These are phyloP conservation scores for Tolypocladium album DNA, from an alignment of 2,329 filamentous ascomycete species.

Conservation along the genomic window DNA sequence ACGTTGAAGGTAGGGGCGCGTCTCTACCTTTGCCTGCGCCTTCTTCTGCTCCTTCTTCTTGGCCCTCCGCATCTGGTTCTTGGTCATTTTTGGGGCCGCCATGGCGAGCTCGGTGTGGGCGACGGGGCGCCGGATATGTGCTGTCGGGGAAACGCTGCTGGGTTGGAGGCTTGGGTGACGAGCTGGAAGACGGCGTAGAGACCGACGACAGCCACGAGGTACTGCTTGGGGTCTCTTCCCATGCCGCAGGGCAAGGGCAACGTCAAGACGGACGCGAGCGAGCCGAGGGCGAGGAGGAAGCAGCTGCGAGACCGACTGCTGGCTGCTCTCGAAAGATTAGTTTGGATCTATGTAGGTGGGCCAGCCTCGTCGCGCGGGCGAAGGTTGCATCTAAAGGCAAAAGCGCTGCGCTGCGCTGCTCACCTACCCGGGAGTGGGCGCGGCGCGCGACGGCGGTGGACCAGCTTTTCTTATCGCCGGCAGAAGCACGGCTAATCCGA, in stretches of 20 bases:
- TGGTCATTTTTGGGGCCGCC: conserved; percentile 66
- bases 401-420: no score
- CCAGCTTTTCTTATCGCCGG: conserved; percentile 1
- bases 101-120: conserved; percentile 29
- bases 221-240: conserved; percentile 27
- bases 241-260: conserved; percentile 10
- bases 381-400: not conserved
- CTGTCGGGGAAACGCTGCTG: conserved; percentile 13
- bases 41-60: conserved; percentile 92
- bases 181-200: conserved; percentile 26
- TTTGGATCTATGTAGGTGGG: not conserved
- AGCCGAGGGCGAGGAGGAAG: not conserved
- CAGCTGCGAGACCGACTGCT: no score
- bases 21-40: conserved; percentile 41
- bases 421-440: no score
- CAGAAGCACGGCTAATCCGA: not conserved
- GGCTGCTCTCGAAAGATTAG: not conserved
- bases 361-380: not conserved
- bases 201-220: conserved; percentile 19
- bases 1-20: not conserved
- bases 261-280: not conserved
- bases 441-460: not conserved
- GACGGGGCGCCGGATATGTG: conserved; percentile 13
- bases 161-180: conserved; percentile 21
- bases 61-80: conserved; percentile 86